Base-by-base conservation (phyloP, 129 eudicot species). In the Artemisia argyi region DNA sequence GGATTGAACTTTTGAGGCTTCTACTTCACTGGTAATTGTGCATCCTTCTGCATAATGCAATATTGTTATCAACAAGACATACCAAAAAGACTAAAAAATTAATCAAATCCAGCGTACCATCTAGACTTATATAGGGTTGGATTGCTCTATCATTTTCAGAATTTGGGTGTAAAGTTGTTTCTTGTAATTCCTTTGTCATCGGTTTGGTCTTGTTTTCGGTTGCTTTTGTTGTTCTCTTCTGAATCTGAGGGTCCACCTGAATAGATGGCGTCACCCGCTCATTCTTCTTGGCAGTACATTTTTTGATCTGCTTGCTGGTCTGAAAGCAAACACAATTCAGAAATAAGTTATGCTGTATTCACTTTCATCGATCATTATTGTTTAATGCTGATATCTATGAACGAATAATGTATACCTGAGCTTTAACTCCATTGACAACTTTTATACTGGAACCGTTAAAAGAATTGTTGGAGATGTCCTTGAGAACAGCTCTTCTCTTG, bases 401-500 rank as follows among this genome's bases (percentile, higher is more conserved):
- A 56, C 19, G 15, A 44, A 18, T 13, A 20, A 22, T 53, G 54
- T 53, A 9, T 74, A 83, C 97, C 96, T 77, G 89, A 44, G 18
- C 26, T 77, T 68, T 82, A 70, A 24, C 46, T 65, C 74, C 88
- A 56, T 73, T 62, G 49, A 26, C 17, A 78, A 75, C 63, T 14
- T 76, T 79, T 69, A 56, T 3, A 49, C 73, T 57, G 47, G 82
- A 67, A 42, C 67, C 66, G 17, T 65, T 66, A 69, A 74, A 66
- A 19, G 49, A 55, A 3, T 81, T 65, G 73, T 95, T 90, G 49
- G 94, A 86, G 60, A 86, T 84, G 78, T 95, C 97, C 72, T 79
- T 71, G 48, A 94, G 91, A 65, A 83, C 88, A 9, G 89, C 87
- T 69, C 91, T 83, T 88, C 78, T 90, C 91, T 86, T 94, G 20